phyloP scores from a whole-genome alignment of 2,329 filamentous ascomycete genomes.

The Aspergillus amoenus region DNA sequence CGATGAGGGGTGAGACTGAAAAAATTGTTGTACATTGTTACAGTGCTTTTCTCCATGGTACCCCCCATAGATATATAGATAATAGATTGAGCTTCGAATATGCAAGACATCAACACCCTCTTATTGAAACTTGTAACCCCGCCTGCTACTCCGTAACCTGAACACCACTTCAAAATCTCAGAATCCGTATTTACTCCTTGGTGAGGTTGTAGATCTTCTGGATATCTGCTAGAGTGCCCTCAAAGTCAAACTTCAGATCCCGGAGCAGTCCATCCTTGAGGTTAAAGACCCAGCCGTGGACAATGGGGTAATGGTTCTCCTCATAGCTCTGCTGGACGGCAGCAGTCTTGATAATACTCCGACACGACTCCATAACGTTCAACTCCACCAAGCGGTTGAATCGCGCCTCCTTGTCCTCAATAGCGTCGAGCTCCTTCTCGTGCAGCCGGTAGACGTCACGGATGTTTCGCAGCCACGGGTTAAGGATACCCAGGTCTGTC shows the following conservation, averaged over 20 bases:
- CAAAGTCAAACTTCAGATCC: slow-evolving; percentile 63
- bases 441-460: slow-evolving; percentile 72
- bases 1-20: not conserved
- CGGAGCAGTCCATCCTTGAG: slow-evolving; percentile 66
- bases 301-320: slow-evolving; percentile 64
- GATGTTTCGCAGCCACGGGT: slow-evolving; percentile 69
- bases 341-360: slow-evolving; percentile 46
- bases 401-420: slow-evolving; percentile 15
- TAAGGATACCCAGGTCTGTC: slow-evolving; percentile 68
- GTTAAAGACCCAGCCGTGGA: slow-evolving; percentile 73
- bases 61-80: no score
- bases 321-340: slow-evolving; percentile 61
- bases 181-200: not conserved
- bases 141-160: slow-evolving; percentile 1
- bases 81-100: not conserved
- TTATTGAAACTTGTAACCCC: not conserved
- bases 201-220: slow-evolving; percentile 66
- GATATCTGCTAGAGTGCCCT: slow-evolving; percentile 55
- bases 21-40: not conserved
- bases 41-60: no score
- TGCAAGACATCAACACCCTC: not conserved
- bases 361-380: slow-evolving; percentile 31
- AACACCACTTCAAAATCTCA: not conserved
- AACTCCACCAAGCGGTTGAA: slow-evolving; percentile 31
- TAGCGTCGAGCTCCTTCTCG: slow-evolving; percentile 63